Conservation (phyloP, 2,329 filamentous ascomycete species). For the Trematosphaeria pertusa region DNA sequence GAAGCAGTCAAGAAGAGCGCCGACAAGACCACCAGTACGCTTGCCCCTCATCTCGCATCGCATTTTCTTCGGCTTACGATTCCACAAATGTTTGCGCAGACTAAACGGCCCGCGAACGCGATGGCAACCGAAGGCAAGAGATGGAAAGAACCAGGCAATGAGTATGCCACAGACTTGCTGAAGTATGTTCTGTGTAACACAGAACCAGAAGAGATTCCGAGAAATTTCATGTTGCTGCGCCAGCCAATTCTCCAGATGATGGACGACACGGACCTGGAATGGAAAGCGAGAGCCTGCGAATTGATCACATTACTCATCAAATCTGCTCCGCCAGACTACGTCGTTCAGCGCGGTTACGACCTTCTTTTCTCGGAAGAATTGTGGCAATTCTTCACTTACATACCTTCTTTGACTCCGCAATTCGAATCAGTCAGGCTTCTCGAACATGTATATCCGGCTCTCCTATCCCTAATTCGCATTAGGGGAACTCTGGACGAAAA, state of each 20-base stretch:
- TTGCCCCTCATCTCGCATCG: conserved; percentile 56
- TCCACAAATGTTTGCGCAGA: conserved; percentile 67
- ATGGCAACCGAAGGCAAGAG: conserved; percentile 65
- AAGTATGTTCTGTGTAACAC: conserved; percentile 65
- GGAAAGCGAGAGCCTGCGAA: conserved; percentile 64
- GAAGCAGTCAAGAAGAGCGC: conserved; percentile 52
- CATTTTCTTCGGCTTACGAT: conserved; percentile 68
- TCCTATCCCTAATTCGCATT: conserved; percentile 61
- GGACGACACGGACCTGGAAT: conserved; percentile 65
- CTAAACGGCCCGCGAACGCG: conserved; percentile 44
- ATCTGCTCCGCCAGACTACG: conserved; percentile 60
- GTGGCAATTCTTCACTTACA: conserved; percentile 74
- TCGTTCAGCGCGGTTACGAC: conserved; percentile 69
- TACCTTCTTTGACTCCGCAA: conserved; percentile 80
- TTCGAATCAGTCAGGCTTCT: conserved; percentile 72
- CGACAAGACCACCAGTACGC: conserved; percentile 59
- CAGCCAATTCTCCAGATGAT: conserved; percentile 73
- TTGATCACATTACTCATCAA: conserved; percentile 63
- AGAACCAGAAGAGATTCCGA: conserved; percentile 59
- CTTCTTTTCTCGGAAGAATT: conserved; percentile 73
- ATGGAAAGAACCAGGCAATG: conserved; percentile 65
- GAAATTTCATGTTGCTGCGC: conserved; percentile 71
- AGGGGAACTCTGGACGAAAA: conserved; percentile 23
- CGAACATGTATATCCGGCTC: conserved; percentile 67
- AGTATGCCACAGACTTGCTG: conserved; percentile 63